Percentiles rank a stretch among this genome's conserved stretches.
phyloP scores from a whole-genome alignment of 169 alveolate genomes.

The Babesia divergens region DNA sequence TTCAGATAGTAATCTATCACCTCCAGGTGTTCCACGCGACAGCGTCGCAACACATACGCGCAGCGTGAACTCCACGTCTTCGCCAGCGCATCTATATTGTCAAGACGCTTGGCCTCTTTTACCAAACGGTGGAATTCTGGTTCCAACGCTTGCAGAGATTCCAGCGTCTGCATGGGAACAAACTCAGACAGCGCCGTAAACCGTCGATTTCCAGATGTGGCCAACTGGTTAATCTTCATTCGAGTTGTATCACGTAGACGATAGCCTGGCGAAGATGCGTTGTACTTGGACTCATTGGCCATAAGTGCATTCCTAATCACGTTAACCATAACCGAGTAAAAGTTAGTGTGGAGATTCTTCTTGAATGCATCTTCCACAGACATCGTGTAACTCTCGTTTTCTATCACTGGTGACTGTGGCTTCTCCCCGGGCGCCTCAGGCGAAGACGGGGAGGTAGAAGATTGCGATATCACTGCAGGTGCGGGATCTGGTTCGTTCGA shows the following conservation, averaged over 20 bases:
- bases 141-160: constrained; percentile 62
- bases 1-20: constrained; percentile 50
- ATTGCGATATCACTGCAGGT: background rate
- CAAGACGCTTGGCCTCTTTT: constrained; percentile 25
- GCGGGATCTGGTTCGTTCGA: background rate
- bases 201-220: constrained; percentile 24
- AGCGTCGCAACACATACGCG: constrained; percentile 25
- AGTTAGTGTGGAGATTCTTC: constrained; percentile 13
- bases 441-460: background rate
- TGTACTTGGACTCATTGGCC: constrained; percentile 41
- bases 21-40: constrained; percentile 61
- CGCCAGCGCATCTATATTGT: constrained; percentile 25
- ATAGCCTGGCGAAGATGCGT: constrained; percentile 19
- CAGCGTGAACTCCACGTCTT: constrained; percentile 50
- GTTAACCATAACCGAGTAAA: constrained; percentile 37
- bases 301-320: constrained; percentile 21
- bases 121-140: constrained; percentile 63
- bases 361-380: constrained; percentile 22
- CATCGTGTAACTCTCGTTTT: background rate
- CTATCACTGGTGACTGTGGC: background rate
- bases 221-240: constrained; percentile 27
- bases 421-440: background rate
- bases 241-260: constrained; percentile 52
- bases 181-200: constrained; percentile 52
- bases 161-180: constrained; percentile 59